phyloP scores from a whole-genome alignment of 2,329 filamentous ascomycete species.

The Aspergillus persii region DNA sequence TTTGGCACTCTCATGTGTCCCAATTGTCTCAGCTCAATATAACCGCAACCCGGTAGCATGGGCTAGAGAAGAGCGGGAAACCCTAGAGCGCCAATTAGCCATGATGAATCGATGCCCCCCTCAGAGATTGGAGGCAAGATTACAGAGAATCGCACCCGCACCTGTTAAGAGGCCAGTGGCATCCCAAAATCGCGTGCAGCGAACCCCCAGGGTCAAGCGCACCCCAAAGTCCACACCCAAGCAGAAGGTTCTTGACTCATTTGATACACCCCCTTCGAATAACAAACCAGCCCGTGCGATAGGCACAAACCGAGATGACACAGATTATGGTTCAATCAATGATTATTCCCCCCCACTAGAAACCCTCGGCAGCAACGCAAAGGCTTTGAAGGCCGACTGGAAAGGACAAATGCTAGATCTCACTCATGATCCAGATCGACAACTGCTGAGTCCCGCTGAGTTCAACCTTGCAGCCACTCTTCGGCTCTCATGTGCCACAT shows the following conservation, averaged over 20 bases:
- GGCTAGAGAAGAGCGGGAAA: conserved; percentile 42
- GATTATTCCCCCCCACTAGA: conserved; percentile 70
- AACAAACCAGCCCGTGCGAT: conserved; percentile 45
- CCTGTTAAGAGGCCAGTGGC: conserved; percentile 30
- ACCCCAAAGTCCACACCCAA: conserved; percentile 43
- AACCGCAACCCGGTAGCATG: conserved; percentile 46
- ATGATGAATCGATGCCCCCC: conserved; percentile 42
- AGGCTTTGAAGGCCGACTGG: conserved; percentile 81
- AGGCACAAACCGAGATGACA: conserved; percentile 73
- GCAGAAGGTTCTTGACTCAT: conserved; percentile 37
- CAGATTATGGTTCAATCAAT: conserved; percentile 69
- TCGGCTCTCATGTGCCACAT: conserved; percentile 80
- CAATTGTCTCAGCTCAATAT: conserved; percentile 41
- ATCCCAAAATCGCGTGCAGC: conserved; percentile 29
- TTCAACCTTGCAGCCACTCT: conserved; percentile 72
- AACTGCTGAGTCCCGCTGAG: conserved; percentile 76
- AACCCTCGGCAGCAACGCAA: conserved; percentile 64
- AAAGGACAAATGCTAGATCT: conserved; percentile 78
- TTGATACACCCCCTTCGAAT: conserved; percentile 35
- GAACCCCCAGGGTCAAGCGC: conserved; percentile 35
- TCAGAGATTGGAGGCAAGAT: conserved; percentile 26
- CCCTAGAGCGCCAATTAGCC: conserved; percentile 39
- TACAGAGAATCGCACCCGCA: conserved; percentile 43
- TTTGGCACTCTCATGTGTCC: conserved; percentile 44
- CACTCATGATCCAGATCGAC: conserved; percentile 65